These are phyloP conservation scores for Nakataea oryzae DNA, from an alignment of 2,329 filamentous ascomycete genomes.

Conservation along the genomic window DNA sequence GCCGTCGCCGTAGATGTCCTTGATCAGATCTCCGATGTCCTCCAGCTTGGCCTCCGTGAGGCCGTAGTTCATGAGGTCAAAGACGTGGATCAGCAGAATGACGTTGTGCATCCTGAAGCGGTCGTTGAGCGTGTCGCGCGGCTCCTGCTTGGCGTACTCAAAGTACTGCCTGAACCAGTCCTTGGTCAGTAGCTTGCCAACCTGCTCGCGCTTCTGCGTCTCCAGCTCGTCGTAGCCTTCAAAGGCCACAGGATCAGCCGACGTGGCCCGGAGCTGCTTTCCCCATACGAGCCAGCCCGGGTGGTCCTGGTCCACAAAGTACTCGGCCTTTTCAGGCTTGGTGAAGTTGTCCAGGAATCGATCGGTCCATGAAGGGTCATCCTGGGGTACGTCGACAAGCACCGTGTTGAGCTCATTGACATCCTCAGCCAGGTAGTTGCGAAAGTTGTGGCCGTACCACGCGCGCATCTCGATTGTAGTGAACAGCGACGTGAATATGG, in stretches of 20 bases:
- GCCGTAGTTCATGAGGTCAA: slow-evolving; percentile 79
- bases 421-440: slow-evolving; percentile 74
- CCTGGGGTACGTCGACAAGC: slow-evolving; percentile 59
- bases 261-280: slow-evolving; percentile 72
- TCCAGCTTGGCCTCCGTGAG: slow-evolving; percentile 70
- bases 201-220: slow-evolving; percentile 59
- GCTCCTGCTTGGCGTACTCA: slow-evolving; percentile 46
- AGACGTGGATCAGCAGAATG: slow-evolving; percentile 77
- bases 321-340: slow-evolving; percentile 52
- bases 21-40: slow-evolving; percentile 74
- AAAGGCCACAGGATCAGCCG: slow-evolving; percentile 58
- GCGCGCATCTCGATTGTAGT: slow-evolving; percentile 81
- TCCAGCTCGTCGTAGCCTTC: slow-evolving; percentile 73
- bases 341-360: slow-evolving; percentile 61
- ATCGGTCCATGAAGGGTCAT: slow-evolving; percentile 69
- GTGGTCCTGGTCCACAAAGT: slow-evolving; percentile 85
- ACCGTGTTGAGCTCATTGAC: slow-evolving; percentile 71
- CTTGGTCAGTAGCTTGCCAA: slow-evolving; percentile 69
- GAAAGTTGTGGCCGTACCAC: slow-evolving; percentile 75
- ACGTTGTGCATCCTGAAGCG: slow-evolving; percentile 84
- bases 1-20: slow-evolving; percentile 77
- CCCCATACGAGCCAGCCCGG: slow-evolving; percentile 97
- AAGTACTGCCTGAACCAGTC: slow-evolving; percentile 86
- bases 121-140: slow-evolving; percentile 26
- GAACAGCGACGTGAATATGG: slow-evolving; percentile 66